A percentile compares a stretch with the other conserved stretches of the same genome.
These are phyloP conservation scores for Nicotiana rustica DNA, from an alignment of 305 asterid genomes.

Conservation along the genomic window DNA sequence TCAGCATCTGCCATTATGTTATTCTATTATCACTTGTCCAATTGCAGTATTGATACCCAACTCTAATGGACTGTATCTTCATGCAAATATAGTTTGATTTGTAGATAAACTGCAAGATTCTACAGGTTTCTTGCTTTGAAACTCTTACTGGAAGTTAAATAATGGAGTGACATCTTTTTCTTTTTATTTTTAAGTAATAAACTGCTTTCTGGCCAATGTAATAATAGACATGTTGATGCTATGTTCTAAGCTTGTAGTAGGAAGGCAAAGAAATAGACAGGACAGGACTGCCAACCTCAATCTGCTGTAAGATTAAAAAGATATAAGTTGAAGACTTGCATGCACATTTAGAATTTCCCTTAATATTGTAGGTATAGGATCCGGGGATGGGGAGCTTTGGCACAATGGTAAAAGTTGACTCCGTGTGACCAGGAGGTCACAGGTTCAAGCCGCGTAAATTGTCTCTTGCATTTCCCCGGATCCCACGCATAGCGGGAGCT, in stretches of 20 bases:
- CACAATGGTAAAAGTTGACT: no score
- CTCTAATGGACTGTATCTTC: background rate
- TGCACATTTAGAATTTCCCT: background rate
- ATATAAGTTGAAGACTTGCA: background rate
- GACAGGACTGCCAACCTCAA: slow-evolving; percentile 6
- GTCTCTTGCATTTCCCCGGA: no score
- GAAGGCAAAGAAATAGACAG: slow-evolving; percentile 4
- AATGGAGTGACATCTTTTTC: background rate
- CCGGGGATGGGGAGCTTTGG: no score
- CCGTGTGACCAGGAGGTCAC: no score
- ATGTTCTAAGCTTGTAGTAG: slow-evolving; percentile 24
- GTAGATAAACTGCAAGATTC: slow-evolving; percentile 14
- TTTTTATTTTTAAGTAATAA: background rate
- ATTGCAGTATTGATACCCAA: background rate
- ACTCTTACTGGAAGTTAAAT: background rate
- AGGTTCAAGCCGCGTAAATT: no score
- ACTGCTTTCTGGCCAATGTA: background rate
- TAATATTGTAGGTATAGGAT: background rate
- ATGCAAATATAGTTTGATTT: slow-evolving; percentile 17
- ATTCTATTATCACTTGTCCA: slow-evolving; percentile 17
- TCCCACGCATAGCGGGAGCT: no score
- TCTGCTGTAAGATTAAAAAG: slow-evolving; percentile 21
- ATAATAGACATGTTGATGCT: slow-evolving; percentile 9
- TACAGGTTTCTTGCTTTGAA: background rate
- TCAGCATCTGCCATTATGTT: background rate